phyloP scores from a whole-genome alignment of 75 land plant genomes.

The Picea glauca region DNA sequence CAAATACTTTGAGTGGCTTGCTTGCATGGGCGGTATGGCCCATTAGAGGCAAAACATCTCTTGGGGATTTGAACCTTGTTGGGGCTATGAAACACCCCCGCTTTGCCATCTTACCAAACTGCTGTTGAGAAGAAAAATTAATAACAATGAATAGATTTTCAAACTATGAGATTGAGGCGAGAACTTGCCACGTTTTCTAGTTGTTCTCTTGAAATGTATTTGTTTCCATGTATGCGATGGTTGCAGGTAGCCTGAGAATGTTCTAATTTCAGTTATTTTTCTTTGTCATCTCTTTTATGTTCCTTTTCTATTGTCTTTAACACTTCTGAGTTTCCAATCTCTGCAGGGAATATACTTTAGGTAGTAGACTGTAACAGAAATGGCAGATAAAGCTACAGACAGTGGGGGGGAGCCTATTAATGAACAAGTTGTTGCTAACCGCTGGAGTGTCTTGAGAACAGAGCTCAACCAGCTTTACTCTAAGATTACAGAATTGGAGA shows the following conservation, averaged over 20 bases:
- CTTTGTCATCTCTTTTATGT: not conserved
- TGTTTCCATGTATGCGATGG: not conserved
- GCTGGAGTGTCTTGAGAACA: slow-evolving; percentile 61
- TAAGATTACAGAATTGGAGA: slow-evolving; percentile 94
- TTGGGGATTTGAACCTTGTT: too few species aligned
- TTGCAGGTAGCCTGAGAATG: not conserved
- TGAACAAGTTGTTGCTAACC: slow-evolving; percentile 83
- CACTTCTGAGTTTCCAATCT: not conserved
- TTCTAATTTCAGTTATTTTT: not conserved
- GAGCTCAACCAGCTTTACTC: slow-evolving; percentile 84
- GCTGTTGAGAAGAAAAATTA: too few species aligned
- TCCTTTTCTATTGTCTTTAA: not conserved
- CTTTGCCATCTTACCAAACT: too few species aligned
- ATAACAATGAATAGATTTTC: not conserved
- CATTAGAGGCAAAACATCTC: too few species aligned
- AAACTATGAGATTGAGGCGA: not conserved
- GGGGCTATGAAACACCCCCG: too few species aligned
- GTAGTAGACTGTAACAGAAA: slow-evolving; percentile 3
- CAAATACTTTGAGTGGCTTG: too few species aligned
- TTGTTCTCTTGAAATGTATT: not conserved
- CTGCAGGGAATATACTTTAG: not conserved
- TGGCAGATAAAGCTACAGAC: slow-evolving; percentile 29
- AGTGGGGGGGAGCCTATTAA: slow-evolving; percentile 45
- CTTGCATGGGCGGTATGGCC: too few species aligned
- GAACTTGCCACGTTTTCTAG: too few species aligned